Percentiles rank a stretch among this genome's conserved stretches.
These are phyloP conservation scores for Leptodermis oblonga DNA, from an alignment of 257 asterid species.

Conservation along the genomic window DNA sequence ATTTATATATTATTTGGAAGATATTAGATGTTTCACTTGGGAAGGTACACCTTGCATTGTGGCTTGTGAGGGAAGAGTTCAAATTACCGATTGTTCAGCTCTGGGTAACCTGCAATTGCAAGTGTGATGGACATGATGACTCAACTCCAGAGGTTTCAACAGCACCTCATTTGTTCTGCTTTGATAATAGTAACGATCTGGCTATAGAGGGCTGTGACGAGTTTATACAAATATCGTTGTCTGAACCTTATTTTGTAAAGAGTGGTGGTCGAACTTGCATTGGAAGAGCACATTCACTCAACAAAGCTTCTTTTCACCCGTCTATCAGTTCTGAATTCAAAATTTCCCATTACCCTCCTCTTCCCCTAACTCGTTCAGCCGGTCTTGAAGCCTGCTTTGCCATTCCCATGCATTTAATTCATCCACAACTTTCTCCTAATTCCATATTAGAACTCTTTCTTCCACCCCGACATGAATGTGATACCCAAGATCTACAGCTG, in stretches of 20 bases:
- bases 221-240: too few relatives aligned
- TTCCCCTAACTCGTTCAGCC: background rate
- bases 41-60: background rate
- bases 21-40: background rate
- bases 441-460: background rate
- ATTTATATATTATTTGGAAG: too few relatives aligned
- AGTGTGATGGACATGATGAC: too few relatives aligned
- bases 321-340: background rate
- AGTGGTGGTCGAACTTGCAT: background rate
- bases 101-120: slow-evolving; percentile 4
- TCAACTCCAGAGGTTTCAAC: background rate
- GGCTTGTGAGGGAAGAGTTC: background rate
- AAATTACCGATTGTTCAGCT: background rate
- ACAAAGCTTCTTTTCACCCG: background rate
- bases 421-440: background rate
- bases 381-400: background rate
- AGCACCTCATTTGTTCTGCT: background rate
- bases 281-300: background rate
- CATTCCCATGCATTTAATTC: background rate
- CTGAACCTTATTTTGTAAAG: background rate
- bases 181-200: too few relatives aligned
- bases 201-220: background rate
- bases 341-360: background rate
- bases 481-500: too few relatives aligned
- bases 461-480: background rate